Evolutionary conservation across 768 basidiomycete species (phyloP), one percentile per base, ranked within the genome.

Genomic region (Pisolithus tinctorius): DNA sequence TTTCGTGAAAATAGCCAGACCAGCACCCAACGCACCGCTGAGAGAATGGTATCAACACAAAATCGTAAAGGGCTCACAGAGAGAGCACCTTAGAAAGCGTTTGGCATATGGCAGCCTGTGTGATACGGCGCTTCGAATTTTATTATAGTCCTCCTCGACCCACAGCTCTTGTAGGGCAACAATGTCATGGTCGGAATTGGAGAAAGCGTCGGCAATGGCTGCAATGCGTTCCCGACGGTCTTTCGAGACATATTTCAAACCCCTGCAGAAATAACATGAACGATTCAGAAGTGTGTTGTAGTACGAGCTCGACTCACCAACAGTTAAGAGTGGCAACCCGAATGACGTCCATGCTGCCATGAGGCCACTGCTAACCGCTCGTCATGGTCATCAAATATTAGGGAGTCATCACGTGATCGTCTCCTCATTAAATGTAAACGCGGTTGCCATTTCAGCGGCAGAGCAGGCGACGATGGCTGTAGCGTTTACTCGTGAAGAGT

Each of bases 1-100:
- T 34, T 82, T 81, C 14, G 91, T 90, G 64, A 97, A 85, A 56
- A 96, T 80, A 7, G 86, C 92, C n/a, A 98, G 75, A 26, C 94
- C 94, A 48, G 93, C 86, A 9, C 94, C 94, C 31, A 97, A 75
- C 10, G 91, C 93, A 55, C 94, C 94, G 58, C 93, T 96, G 50
- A 50, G 49, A 29, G 16, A 30, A 17, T n/a, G 17, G 48, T 46
- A 53, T 46, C 36, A 55, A 20, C 51, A 49, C 25, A 40, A 39
- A 11, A n/a, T 25, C 25, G 14, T 25, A 30, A 46, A 3, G 40
- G 27, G 23, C 6, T 11, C 23, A 50, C 6, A 26, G 17, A 48
- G 47, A 13, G 60, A 69, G 39, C 57, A 84, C 89, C 87, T 88
- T 60, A 86, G 86, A 69, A 92, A 95, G 71, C 86, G 90, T 65